Evolutionary conservation across 345 rosid genomes (phyloP), one percentile per base, ranked within the genome.

Genomic region (Camelina sativa): DNA sequence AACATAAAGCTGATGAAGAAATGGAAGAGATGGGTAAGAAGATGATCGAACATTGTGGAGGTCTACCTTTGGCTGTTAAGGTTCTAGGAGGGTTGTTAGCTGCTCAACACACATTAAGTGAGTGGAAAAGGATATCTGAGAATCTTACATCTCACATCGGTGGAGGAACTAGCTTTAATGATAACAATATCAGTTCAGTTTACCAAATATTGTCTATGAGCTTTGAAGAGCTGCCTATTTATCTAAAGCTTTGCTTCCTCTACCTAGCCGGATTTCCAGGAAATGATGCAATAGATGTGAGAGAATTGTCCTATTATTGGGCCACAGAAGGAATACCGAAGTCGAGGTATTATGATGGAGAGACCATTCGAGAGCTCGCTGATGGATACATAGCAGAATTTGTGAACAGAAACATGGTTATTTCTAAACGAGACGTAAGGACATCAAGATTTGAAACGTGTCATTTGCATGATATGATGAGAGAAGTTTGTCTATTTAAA

Each of bases 291-390:
- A 85, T 87, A 57, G 22, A 65, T 0, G 23, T 48, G 0, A 60
- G 64, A 8, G 68, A 69, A 6, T 19, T 86, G 41, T 35, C 80
- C 11, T 57, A 25, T 15, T 62, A 68, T 35, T 86, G 82, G 89
- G 67, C 77, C 19, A 83, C 79, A 3, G 83, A 82, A 28, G 89
- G 87, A 34, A 17, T 84, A 28, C n/a, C 72, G 1, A 11, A 52
- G 1, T 38, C 35, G 4, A 6, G 4, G 2, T 2, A 11, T 4
- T 5, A 15, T 12, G 13, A 32, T 22, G 67, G 61, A 0, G 1
- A 0, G 1, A 19, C 20, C 2, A 9, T 64, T 38, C 69, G 35
- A 30, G 74, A 83, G 51, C 75, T 46, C 7, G 83, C 37, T 1
- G 62, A 80, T 11, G 1, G 3, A 16, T 76, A 69, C 59, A 28